These are phyloP conservation scores for Magnolia kwangsiensis DNA, from an alignment of 164 flowering plant species.

Conservation along the genomic window DNA sequence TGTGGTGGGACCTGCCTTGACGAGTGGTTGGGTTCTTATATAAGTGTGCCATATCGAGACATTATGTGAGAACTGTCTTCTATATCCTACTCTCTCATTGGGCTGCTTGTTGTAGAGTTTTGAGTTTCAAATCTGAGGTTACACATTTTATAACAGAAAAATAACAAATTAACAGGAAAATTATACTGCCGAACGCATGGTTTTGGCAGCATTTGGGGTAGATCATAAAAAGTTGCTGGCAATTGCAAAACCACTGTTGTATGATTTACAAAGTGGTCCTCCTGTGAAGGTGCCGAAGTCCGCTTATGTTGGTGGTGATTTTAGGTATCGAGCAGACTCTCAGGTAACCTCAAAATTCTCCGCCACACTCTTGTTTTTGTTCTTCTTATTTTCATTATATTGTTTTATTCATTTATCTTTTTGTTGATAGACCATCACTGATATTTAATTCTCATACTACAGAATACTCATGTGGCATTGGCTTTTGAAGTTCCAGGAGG, in stretches of 20 bases:
- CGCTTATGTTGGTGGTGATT: conserved; percentile 72
- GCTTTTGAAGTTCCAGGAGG: conserved; percentile 86
- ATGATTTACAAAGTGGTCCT: conserved; percentile 48
- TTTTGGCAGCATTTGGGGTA: conserved; percentile 79
- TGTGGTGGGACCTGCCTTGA: too few species aligned
- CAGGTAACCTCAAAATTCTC: conserved; percentile 30
- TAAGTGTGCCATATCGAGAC: not conserved
- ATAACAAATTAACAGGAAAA: conserved; percentile 41
- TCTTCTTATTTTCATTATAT: not conserved
- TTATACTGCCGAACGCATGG: conserved; percentile 79
- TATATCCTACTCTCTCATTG: not conserved
- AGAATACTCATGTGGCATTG: conserved; percentile 69
- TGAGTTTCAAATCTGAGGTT: not conserved
- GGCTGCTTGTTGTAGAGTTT: not conserved
- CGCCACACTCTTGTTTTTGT: not conserved
- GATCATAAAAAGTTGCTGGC: conserved; percentile 61
- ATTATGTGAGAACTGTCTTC: not conserved
- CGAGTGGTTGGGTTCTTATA: not conserved
- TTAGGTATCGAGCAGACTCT: conserved; percentile 52
- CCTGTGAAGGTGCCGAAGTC: conserved; percentile 48
- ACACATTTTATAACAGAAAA: not conserved
- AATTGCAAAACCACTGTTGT: conserved; percentile 67
- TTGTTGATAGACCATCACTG: not conserved
- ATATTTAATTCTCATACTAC: conserved; percentile 1
- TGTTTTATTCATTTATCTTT: not conserved